Evolutionary conservation across 805 yeast genomes (phyloP).

Genomic region (Aciculoconidium aculeatum): DNA sequence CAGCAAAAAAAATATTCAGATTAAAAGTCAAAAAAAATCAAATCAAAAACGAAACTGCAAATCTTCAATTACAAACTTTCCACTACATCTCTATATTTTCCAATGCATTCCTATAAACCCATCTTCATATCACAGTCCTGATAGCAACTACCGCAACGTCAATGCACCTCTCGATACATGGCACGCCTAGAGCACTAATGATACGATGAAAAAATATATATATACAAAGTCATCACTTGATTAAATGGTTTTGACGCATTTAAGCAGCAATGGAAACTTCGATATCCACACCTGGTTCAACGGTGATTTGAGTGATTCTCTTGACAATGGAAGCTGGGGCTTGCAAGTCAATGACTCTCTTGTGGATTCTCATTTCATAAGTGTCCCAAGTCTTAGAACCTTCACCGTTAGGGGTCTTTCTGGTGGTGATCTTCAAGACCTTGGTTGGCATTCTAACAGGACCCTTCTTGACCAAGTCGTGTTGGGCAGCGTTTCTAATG

Average conservation of each 20-base stretch:
- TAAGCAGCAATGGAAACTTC: slow-evolving; percentile 87
- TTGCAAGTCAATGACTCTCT: slow-evolving; percentile 97
- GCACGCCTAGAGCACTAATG: slow-evolving; percentile 61
- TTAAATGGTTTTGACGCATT: no score
- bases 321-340: slow-evolving; percentile 92
- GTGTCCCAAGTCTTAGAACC: slow-evolving; percentile 99
- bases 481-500: slow-evolving; percentile 77
- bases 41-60: no score
- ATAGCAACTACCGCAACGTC: slow-evolving; percentile 60
- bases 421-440: slow-evolving; percentile 95
- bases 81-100: slow-evolving; percentile 1
- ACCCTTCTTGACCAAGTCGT: slow-evolving; percentile 89
- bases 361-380: slow-evolving; percentile 99
- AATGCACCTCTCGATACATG: slow-evolving; percentile 40
- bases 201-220: no score
- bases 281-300: slow-evolving; percentile 99
- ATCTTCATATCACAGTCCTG: slow-evolving; percentile 37
- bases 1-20: no score
- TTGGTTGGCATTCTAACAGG: slow-evolving; percentile 99
- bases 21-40: no score
- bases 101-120: slow-evolving; percentile 4
- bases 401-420: slow-evolving; percentile 99
- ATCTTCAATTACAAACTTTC: no score
- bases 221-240: slow-evolving; percentile 4
- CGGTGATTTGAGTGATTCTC: slow-evolving; percentile 95